Conservation (phyloP, 352 stramenopile species). For the Globisporangium okanoganense region DNA sequence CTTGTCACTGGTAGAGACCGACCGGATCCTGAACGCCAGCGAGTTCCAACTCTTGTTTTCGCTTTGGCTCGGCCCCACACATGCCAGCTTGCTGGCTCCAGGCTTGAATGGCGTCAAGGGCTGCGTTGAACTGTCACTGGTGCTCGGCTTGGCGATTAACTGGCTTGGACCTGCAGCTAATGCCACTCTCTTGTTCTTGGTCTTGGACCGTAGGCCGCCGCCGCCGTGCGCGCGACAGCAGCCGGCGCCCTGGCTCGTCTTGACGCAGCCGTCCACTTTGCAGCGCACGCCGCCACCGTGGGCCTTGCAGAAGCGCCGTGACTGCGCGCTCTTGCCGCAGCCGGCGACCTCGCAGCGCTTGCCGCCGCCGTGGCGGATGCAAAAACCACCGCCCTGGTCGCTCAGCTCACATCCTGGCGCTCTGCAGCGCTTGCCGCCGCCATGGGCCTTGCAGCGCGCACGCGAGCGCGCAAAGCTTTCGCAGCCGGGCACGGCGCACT, state of each 20-base stretch:
- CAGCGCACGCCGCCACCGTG: slow-evolving; percentile 47
- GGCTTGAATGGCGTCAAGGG: neutral
- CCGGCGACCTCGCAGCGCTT: slow-evolving; percentile 46
- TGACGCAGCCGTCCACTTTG: slow-evolving; percentile 30
- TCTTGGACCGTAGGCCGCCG: slow-evolving; percentile 24
- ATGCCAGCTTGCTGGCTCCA: neutral
- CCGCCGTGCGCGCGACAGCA: slow-evolving; percentile 46
- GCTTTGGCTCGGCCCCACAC: neutral
- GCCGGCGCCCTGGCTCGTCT: slow-evolving; percentile 42
- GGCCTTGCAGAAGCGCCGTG: slow-evolving; percentile 51
- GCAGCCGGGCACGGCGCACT: slow-evolving; percentile 7
- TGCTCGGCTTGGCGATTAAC: neutral
- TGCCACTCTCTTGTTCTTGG: neutral
- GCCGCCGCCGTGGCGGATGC: slow-evolving; percentile 81
- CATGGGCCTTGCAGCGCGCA: slow-evolving; percentile 22
- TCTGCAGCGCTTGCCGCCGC: slow-evolving; percentile 43
- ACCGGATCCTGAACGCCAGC: neutral
- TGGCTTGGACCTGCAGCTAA: neutral
- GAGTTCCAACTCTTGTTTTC: neutral
- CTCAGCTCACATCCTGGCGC: slow-evolving; percentile 18
- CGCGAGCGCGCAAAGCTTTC: slow-evolving; percentile 15
- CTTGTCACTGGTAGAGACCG: neutral
- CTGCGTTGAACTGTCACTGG: neutral
- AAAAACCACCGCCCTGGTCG: slow-evolving; percentile 27
- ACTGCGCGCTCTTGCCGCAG: slow-evolving; percentile 50